These are phyloP conservation scores for Tetrapyrgos nigripes DNA, from an alignment of 1,284 basidiomycete genomes.

Conservation along the genomic window DNA sequence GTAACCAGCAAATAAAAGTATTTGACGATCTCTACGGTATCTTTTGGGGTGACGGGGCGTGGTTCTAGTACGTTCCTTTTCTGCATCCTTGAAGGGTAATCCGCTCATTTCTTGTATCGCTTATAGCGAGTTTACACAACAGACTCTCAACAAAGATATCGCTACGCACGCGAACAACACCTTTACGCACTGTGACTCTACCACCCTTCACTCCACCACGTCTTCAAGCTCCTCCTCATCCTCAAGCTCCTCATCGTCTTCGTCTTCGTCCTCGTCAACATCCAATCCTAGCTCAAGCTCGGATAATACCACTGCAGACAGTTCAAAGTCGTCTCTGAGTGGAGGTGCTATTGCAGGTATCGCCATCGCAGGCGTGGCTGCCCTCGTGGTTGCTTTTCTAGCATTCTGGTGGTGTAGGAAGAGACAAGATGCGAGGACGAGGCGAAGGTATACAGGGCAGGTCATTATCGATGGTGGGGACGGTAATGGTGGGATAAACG, in stretches of 20 bases:
- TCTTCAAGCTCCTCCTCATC: constrained; percentile 1
- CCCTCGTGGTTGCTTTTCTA: constrained; percentile 2
- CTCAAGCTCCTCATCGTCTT: constrained; percentile 2
- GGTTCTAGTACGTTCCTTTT: constrained; percentile 23
- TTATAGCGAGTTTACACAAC: constrained; percentile 27
- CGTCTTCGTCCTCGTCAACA: constrained; percentile 1
- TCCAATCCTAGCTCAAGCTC: background rate
- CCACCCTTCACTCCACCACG: constrained; percentile 19
- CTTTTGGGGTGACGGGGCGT: constrained; percentile 26
- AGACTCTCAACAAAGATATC: constrained; percentile 25
- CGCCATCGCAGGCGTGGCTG: constrained; percentile 18
- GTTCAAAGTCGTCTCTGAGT: constrained; percentile 4
- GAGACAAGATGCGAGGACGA: background rate
- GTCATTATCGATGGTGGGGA: constrained; percentile 10
- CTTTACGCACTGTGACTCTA: constrained; percentile 30
- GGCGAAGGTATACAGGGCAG: background rate
- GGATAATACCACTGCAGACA: background rate
- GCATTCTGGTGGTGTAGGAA: constrained; percentile 15
- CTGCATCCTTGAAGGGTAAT: background rate
- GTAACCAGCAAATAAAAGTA: constrained; percentile 27
- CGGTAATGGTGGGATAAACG: background rate
- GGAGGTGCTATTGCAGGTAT: constrained; percentile 25
- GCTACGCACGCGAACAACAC: constrained; percentile 28
- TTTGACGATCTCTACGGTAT: constrained; percentile 26
- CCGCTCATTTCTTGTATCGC: background rate